Evolutionary conservation across 768 basidiomycete genomes (phyloP).

Genomic region (Tubosaeta sp.): DNA sequence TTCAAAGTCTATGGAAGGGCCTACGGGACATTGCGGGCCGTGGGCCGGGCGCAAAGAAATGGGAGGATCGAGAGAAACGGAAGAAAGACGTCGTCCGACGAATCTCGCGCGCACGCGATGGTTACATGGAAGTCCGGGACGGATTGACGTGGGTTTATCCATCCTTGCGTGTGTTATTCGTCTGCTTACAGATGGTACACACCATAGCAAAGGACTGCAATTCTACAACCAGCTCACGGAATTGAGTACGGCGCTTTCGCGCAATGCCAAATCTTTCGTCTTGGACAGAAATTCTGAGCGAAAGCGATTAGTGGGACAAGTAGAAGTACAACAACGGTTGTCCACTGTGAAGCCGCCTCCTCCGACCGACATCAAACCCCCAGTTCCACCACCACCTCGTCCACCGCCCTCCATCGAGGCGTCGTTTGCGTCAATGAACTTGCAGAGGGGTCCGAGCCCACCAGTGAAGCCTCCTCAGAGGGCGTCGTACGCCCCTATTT

Average conservation of each 20-base stretch:
- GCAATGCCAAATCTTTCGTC: constrained; percentile 60
- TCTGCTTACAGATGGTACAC: constrained; percentile 5
- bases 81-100: constrained; percentile 71
- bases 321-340: constrained; percentile 69
- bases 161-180: background rate
- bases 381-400: constrained; percentile 43
- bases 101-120: constrained; percentile 74
- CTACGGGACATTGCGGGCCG: constrained; percentile 72
- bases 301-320: constrained; percentile 57
- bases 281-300: constrained; percentile 64
- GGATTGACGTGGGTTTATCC: constrained; percentile 65
- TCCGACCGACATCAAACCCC: constrained; percentile 45
- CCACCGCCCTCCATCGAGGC: constrained; percentile 41
- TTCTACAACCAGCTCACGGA: constrained; percentile 83
- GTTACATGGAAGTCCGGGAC: constrained; percentile 82
- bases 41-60: constrained; percentile 71
- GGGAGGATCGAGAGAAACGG: constrained; percentile 76
- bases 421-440: constrained; percentile 55
- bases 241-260: constrained; percentile 52
- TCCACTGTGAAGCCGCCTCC: constrained; percentile 38
- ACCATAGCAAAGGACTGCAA: constrained; percentile 72
- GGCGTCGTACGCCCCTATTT: constrained; percentile 20
- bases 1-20: constrained; percentile 67
- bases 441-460: constrained; percentile 33
- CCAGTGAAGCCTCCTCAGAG: constrained; percentile 27